A percentile compares a stretch with the other conserved stretches of the same genome.
phyloP scores from a whole-genome alignment of 495 filamentous ascomycete species.

The Aspergillus homomorphus region DNA sequence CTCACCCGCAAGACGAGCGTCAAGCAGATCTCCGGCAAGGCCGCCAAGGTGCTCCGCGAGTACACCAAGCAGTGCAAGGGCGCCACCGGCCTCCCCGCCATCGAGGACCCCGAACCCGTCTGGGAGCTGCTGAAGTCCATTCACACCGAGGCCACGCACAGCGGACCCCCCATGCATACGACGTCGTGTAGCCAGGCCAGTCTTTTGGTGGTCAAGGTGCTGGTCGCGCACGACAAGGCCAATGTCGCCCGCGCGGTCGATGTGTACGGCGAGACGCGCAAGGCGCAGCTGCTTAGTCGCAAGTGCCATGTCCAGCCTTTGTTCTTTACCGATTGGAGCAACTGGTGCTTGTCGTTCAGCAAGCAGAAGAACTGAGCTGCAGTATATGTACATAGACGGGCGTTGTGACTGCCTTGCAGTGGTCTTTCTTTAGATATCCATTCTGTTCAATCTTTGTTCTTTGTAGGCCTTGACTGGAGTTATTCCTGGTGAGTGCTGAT shows the following conservation, averaged over 20 bases:
- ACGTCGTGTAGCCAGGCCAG: constrained; percentile 60
- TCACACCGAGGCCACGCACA: constrained; percentile 68
- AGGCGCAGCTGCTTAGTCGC: constrained; percentile 51
- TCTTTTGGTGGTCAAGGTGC: constrained; percentile 58
- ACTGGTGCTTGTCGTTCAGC: constrained; percentile 57
- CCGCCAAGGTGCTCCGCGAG: constrained; percentile 61
- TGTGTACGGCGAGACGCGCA: constrained; percentile 57
- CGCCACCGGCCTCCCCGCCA: constrained; percentile 36
- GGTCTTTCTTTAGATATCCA: no score
- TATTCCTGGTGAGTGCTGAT: no score
- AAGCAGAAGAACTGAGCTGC: constrained; percentile 44
- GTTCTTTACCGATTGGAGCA: constrained; percentile 67
- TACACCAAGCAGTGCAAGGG: constrained; percentile 70
- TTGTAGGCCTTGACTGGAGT: no score
- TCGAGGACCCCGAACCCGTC: constrained; percentile 42
- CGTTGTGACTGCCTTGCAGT: no score
- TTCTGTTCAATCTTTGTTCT: no score
- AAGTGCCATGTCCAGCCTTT: constrained; percentile 56
- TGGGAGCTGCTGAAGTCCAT: constrained; percentile 62
- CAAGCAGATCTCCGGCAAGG: constrained; percentile 71
- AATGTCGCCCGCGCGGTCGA: constrained; percentile 48
- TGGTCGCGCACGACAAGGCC: constrained; percentile 50
- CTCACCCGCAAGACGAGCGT: constrained; percentile 60
- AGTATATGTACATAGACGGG: no score
- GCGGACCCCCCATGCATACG: constrained; percentile 55